These are phyloP conservation scores for Sphaerobolus stellatus DNA, from an alignment of 1,284 basidiomycete species.

Conservation along the genomic window DNA sequence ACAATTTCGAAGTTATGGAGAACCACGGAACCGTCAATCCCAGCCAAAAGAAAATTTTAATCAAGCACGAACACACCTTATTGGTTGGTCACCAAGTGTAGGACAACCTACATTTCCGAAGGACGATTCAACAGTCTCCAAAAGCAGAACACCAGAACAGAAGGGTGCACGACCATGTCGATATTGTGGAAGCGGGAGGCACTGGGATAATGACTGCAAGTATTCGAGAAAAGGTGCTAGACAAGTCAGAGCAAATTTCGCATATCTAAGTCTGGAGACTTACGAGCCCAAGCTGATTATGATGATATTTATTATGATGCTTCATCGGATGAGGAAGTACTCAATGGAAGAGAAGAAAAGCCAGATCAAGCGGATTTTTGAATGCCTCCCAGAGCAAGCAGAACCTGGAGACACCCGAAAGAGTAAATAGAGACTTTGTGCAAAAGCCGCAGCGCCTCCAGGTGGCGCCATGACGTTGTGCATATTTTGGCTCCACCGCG, in stretches of 20 bases:
- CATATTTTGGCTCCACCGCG: no score
- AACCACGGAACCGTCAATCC: not conserved
- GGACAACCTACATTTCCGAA: slow-evolving; percentile 15
- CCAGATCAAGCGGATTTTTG: not conserved
- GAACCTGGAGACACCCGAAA: not conserved
- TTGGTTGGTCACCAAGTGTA: not conserved
- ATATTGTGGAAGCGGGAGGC: slow-evolving; percentile 24
- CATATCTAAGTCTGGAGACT: slow-evolving; percentile 16
- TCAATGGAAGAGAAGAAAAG: not conserved
- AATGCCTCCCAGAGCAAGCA: not conserved
- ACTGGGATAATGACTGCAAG: slow-evolving; percentile 29
- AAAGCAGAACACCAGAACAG: slow-evolving; percentile 26
- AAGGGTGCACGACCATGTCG: slow-evolving; percentile 24
- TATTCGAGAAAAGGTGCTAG: slow-evolving; percentile 18
- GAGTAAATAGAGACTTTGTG: not conserved
- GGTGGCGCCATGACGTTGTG: not conserved
- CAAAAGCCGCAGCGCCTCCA: not conserved
- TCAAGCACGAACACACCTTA: slow-evolving; percentile 1
- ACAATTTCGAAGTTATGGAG: not conserved
- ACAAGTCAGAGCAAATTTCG: slow-evolving; percentile 21
- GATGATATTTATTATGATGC: slow-evolving; percentile 18
- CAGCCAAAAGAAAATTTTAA: not conserved
- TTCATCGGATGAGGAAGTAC: not conserved
- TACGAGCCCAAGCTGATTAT: slow-evolving; percentile 21
- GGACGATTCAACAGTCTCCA: slow-evolving; percentile 19